A percentile compares a stretch with the other conserved stretches of the same genome.
Conservation (phyloP, 2,329 filamentous ascomycete species). For the Cryphonectria parasitica region DNA sequence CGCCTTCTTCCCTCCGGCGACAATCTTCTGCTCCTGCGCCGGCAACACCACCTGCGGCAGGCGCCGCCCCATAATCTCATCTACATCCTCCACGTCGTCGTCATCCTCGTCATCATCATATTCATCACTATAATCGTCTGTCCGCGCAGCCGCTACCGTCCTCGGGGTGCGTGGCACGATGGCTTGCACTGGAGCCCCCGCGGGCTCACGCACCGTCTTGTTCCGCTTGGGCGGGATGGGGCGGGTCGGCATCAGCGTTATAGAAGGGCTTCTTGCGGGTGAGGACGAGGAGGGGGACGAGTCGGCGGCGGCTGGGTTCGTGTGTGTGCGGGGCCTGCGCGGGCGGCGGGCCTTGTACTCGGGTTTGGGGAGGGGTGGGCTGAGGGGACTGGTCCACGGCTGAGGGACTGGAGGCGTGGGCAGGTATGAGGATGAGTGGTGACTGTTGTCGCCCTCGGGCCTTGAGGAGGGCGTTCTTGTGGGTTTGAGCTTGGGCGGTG, state of each 20-base stretch:
- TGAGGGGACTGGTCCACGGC: background rate
- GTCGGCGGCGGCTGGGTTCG: slow-evolving; percentile 1
- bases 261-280: background rate
- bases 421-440: slow-evolving; percentile 11
- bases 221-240: slow-evolving; percentile 4
- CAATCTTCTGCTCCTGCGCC: slow-evolving; percentile 8
- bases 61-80: slow-evolving; percentile 1
- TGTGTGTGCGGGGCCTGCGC: slow-evolving; percentile 3
- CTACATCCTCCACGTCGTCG: background rate
- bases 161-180: slow-evolving; percentile 17
- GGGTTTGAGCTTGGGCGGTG: background rate
- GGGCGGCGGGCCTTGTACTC: background rate
- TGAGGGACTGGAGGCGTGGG: slow-evolving; percentile 13
- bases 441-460: background rate
- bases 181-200: slow-evolving; percentile 13
- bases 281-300: slow-evolving; percentile 10
- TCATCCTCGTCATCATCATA: slow-evolving; percentile 9
- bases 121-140: slow-evolving; percentile 15
- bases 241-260: slow-evolving; percentile 1
- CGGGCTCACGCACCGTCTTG: slow-evolving; percentile 15
- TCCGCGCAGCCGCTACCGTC: slow-evolving; percentile 10
- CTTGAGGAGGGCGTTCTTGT: background rate
- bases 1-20: slow-evolving; percentile 28
- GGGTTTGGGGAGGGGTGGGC: slow-evolving; percentile 17
- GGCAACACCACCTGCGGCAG: slow-evolving; percentile 2